Conservation (phyloP, 345 rosid species). For the Melaleuca alternifolia region DNA sequence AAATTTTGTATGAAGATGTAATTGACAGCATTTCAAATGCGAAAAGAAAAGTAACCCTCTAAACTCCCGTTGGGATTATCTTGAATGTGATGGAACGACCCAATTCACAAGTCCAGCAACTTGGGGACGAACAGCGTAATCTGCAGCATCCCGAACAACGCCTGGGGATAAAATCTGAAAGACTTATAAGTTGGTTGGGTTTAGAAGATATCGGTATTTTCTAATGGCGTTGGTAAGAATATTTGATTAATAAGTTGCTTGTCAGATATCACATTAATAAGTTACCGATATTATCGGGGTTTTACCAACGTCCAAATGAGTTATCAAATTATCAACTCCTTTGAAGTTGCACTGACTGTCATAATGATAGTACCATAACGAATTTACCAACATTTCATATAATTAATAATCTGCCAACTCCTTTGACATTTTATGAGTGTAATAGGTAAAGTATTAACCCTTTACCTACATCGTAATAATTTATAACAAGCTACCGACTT, state of each 20-base stretch:
- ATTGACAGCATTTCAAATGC: not conserved
- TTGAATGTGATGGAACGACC: not conserved
- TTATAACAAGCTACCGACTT: not conserved
- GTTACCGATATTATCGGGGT: not conserved
- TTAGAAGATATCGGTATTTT: not conserved
- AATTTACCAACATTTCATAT: too few relatives aligned
- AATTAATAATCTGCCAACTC: too few relatives aligned
- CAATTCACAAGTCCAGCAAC: not conserved
- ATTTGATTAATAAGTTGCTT: too few relatives aligned
- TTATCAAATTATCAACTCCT: too few relatives aligned
- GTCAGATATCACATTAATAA: too few relatives aligned
- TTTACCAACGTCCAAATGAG: not conserved
- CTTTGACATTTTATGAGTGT: fast-evolving
- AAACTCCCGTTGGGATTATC: not conserved
- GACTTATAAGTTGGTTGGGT: too few relatives aligned
- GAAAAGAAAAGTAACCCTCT: not conserved
- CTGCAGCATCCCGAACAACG: too few relatives aligned
- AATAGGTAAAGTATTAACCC: too few relatives aligned
- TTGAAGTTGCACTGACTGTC: too few relatives aligned
- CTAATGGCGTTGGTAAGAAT: not conserved
- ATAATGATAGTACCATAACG: not conserved
- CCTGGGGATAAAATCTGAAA: too few relatives aligned
- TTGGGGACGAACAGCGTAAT: too few relatives aligned
- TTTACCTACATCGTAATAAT: not conserved
- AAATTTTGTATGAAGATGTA: not conserved